Base-by-base conservation (phyloP, 2,329 filamentous ascomycete species). In the Fusarium buxicola region DNA sequence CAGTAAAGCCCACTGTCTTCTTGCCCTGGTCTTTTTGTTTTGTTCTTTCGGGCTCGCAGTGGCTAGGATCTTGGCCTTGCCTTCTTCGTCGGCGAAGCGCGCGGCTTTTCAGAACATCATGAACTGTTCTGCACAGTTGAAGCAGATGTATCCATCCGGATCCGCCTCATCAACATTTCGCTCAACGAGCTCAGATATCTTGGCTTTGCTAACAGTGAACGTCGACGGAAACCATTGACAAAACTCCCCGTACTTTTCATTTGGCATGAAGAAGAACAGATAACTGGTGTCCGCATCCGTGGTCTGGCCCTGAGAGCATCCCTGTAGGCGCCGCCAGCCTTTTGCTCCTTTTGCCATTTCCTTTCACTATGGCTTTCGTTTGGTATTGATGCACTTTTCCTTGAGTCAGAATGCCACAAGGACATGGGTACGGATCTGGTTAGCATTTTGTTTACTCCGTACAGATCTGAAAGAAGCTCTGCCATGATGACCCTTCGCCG, bases 41-140 rank as follows among this genome's bases (percentile, higher is more conserved):
- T 76, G 72, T 43, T 71, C 62, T 44, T 70, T 72, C 2, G 73
- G 71, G 21, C 60, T 60, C 0, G 40, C n/a, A 1, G 71, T 72
- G 3, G 59, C 65, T 24, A 76, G 65, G 24, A 76, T 57, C 13
- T 31, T 60, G 16, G 50, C 47, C 43, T 71, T 67, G 3, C 63
- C 57, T 5, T 48, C 53, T 13, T 27, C 44, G 63, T 78, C 76
- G 52, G 60, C 43, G 58, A 78, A 79, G 7, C 70, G 70, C 9
- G 67, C 69, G 7, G 77, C 76, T 66, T 79, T 78, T 71, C 74
- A 76, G 62, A 73, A 78, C 77, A 77, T 78, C 76, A 78, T 78
- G 63, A 77, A 78, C 54, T 79, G 76, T 60, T 79, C 77, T 6
- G 74, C 74, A 48, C 73, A 76, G 51, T 55, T 65, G 63, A 79